phyloP scores from a whole-genome alignment of 768 basidiomycete genomes.

The Leccinum longicurvipes region DNA sequence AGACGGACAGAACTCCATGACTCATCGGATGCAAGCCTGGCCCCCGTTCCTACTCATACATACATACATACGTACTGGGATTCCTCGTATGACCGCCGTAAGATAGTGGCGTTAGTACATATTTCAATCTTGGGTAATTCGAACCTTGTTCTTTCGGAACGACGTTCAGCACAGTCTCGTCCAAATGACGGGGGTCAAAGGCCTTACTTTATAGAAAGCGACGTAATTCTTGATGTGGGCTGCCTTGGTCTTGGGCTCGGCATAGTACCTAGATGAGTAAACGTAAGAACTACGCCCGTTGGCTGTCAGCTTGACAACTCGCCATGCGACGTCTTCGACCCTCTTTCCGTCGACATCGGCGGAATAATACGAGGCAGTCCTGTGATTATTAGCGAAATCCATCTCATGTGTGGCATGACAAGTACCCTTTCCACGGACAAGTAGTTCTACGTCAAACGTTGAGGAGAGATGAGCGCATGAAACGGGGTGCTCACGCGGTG shows the following conservation, averaged over 20 bases:
- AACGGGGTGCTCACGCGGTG: slow-evolving; percentile 42
- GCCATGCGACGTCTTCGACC: slow-evolving; percentile 68
- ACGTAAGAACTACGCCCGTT: background rate
- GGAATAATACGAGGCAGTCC: slow-evolving; percentile 66
- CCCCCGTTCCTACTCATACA: background rate
- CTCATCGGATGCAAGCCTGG: too few species aligned
- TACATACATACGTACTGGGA: background rate
- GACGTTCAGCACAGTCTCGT: background rate
- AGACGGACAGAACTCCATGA: too few species aligned
- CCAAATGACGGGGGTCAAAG: background rate
- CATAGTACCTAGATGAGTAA: slow-evolving; percentile 59
- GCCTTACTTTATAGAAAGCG: slow-evolving; percentile 73
- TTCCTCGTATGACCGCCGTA: too few species aligned
- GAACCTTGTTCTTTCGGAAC: slow-evolving; percentile 19
- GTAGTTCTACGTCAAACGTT: slow-evolving; percentile 35
- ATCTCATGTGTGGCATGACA: background rate
- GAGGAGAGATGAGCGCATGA: slow-evolving; percentile 4
- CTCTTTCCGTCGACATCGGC: slow-evolving; percentile 45
- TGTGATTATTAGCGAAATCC: slow-evolving; percentile 23
- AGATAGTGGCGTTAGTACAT: too few species aligned
- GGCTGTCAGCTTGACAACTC: slow-evolving; percentile 15
- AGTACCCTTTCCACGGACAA: slow-evolving; percentile 74
- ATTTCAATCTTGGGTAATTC: slow-evolving; percentile 16
- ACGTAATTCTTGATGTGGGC: slow-evolving; percentile 61
- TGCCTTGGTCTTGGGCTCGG: slow-evolving; percentile 52